A percentile compares a stretch with the other conserved stretches of the same genome.
Evolutionary conservation across 2,329 filamentous ascomycete genomes (phyloP).

Genomic region (Dactylellina parvicollis): DNA sequence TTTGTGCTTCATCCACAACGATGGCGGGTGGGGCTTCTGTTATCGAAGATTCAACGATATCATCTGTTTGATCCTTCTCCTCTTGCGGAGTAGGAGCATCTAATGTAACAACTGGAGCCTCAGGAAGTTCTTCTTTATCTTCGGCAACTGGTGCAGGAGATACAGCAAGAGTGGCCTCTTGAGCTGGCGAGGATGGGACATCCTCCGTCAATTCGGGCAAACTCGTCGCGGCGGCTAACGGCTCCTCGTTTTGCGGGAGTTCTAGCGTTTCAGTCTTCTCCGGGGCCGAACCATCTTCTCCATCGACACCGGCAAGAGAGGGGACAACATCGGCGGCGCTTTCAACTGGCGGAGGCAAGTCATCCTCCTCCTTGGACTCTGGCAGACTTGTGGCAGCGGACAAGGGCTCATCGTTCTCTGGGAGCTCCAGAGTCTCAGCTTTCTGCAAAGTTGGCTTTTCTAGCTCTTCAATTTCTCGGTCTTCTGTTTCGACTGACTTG

Average conservation of each 20-base stretch:
- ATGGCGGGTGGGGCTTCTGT: constrained; percentile 8
- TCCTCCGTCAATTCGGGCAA: constrained; percentile 43
- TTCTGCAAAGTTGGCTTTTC: constrained; percentile 19
- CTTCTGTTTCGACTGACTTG: constrained; percentile 7
- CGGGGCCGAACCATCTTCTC: constrained; percentile 3
- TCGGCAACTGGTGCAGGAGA: constrained; percentile 3
- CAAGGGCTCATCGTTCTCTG: constrained; percentile 31
- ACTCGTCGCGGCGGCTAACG: constrained; percentile 36
- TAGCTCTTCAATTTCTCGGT: constrained; percentile 5
- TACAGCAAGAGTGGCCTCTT: no score
- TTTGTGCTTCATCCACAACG: constrained; percentile 20
- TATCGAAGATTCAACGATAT: constrained; percentile 4
- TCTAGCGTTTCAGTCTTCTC: constrained; percentile 19
- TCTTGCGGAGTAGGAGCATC: background rate
- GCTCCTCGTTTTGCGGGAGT: constrained; percentile 24
- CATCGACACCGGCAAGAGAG: no score
- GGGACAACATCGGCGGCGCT: background rate
- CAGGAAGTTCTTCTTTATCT: constrained; percentile 8
- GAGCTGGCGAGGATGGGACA: background rate
- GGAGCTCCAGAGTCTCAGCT: constrained; percentile 14
- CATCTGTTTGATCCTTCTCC: constrained; percentile 22
- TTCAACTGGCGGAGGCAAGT: constrained; percentile 5
- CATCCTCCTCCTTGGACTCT: constrained; percentile 30
- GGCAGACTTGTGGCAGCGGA: constrained; percentile 38
- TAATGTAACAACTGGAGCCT: background rate